Evolutionary conservation across 768 basidiomycete genomes (phyloP).

Genomic region (Hebeloma cylindrosporum): DNA sequence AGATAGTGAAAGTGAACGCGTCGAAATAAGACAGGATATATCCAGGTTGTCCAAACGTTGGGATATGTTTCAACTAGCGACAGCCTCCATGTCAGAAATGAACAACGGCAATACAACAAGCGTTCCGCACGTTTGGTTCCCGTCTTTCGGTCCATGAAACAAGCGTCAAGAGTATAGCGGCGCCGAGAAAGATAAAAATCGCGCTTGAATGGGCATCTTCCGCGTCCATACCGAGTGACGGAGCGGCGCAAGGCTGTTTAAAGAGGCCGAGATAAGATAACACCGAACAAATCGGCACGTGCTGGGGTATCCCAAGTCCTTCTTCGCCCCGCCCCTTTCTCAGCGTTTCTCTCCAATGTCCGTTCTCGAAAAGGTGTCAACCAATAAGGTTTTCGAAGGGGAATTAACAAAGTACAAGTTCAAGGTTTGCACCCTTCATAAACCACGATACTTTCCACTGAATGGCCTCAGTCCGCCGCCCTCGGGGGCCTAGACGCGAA

Average conservation of each 20-base stretch:
- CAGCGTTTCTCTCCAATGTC: conserved; percentile 6
- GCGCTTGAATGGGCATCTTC: conserved; percentile 6
- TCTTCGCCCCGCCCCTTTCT: not conserved
- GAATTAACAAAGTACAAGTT: conserved; percentile 84
- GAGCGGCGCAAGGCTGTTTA: not conserved
- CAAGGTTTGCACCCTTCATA: conserved; percentile 44
- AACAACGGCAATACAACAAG: no score
- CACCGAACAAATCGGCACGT: not conserved
- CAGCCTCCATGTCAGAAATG: no score
- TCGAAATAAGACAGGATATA: conserved; percentile 24
- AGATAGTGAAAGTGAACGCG: conserved; percentile 18
- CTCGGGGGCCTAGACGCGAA: conserved; percentile 69
- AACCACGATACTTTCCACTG: conserved; percentile 1
- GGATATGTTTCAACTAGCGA: conserved; percentile 27
- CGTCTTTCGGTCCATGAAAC: conserved; percentile 4
- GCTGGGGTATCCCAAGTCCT: not conserved
- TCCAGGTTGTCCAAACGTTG: conserved; percentile 20
- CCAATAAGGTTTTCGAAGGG: conserved; percentile 81
- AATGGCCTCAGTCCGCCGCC: conserved; percentile 64
- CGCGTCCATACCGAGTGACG: conserved; percentile 3
- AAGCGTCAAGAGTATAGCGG: not conserved
- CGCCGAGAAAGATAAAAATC: conserved; percentile 9
- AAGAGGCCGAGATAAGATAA: conserved; percentile 16
- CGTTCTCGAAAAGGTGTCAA: conserved; percentile 65
- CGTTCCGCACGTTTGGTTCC: conserved; percentile 12